Conservation (phyloP, 2,329 filamentous ascomycete genomes). For the Fusarium ambrosium region DNA sequence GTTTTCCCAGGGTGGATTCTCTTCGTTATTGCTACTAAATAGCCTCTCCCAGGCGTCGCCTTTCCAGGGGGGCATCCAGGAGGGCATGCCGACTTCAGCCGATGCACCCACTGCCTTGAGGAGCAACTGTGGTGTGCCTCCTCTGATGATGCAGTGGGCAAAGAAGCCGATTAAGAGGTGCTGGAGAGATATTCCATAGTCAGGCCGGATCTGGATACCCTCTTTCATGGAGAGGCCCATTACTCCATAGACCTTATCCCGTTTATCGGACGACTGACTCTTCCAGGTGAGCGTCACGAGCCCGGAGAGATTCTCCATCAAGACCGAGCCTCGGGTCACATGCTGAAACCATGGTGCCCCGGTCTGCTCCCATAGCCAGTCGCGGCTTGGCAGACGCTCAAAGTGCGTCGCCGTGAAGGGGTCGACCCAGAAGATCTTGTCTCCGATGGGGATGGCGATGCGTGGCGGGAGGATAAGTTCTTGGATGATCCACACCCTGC, state of each 20-base stretch:
- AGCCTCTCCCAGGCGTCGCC: background rate
- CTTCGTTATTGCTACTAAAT: accelerated
- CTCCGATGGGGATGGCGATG: background rate
- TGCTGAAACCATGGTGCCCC: background rate
- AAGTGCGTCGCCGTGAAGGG: background rate
- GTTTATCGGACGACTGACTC: background rate
- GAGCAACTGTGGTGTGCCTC: background rate
- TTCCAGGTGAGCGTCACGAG: background rate
- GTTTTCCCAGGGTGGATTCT: too few species aligned
- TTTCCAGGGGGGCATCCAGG: background rate
- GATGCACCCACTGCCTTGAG: background rate
- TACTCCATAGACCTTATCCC: background rate
- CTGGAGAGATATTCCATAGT: background rate
- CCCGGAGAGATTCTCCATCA: background rate
- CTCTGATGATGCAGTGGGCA: background rate
- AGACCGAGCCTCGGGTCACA: background rate
- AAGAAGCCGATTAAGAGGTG: background rate
- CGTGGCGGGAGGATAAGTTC: background rate
- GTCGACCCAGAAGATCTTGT: background rate
- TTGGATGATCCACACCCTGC: background rate
- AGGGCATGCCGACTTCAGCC: background rate
- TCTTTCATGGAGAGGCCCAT: background rate
- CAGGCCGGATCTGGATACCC: accelerated
- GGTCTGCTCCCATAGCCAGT: background rate
- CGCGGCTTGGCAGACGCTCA: background rate